Evolutionary conservation across 768 basidiomycete genomes (phyloP), one percentile per base, ranked within the genome.

Genomic region (Peribolospora baueri): DNA sequence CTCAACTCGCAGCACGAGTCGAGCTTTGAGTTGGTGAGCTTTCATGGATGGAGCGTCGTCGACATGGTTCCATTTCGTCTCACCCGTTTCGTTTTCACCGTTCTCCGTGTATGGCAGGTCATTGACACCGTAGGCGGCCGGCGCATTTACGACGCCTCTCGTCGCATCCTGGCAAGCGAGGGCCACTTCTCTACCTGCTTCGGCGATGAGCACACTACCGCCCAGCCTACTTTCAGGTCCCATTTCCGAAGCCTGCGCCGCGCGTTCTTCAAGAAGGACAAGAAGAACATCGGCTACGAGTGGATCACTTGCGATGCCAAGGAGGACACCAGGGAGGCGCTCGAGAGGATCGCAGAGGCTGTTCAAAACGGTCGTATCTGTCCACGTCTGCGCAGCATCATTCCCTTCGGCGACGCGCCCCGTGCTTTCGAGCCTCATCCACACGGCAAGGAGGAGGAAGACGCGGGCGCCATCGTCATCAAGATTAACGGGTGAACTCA

Each of bases 251-350:
- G 63, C 8, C 62, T 66, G 25, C 60, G 61, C 7, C 60, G 61
- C 7, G 54, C 61, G 5, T 64, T 64, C 41, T 54, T 63, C 56
- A 60, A 61, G 46, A 65, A 64, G 54, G 60, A 61, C 55, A 59
- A 59, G 7, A 63, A 62, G 49, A 38, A 48, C 3, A 50, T 65
- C 43, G 25, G 45, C 14, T 63, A 63, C 56, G 56, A 55, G 47
- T 54, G 55, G 5, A 53, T 59, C 47, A 56, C 59, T 38, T 58
- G 54, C 41, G 57, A 60, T 50, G 56, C 57, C 52, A 57, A 60
- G 5, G 60, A 59, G 6, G 53, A 58, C 39, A 50, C 57, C 4
- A 53, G 64, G 37, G 62, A 62, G 14, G 54, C 60, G 40, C 57
- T 66, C 46, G 63, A 63, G 38, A 54, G 58, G 50, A 56, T 66